Evolutionary conservation across 1,139 yeast genomes (phyloP).

Genomic region (Petasospora fabianii): DNA sequence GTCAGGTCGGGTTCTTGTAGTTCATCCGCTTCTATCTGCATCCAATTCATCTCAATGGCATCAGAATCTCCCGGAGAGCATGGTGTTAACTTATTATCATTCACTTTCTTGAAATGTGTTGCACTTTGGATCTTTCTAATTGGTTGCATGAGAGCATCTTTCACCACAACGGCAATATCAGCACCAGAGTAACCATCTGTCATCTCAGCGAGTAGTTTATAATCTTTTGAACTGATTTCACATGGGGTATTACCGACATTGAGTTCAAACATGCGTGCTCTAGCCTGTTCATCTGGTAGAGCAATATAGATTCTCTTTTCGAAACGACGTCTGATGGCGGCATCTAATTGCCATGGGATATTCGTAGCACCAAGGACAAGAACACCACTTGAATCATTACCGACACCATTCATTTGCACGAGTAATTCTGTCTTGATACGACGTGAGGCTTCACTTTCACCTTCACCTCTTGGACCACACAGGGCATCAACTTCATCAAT

Average conservation of each 20-base stretch:
- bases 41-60: constrained; percentile 91
- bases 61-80: constrained; percentile 94
- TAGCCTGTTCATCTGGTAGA: constrained; percentile 86
- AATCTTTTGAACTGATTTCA: constrained; percentile 68
- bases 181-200: constrained; percentile 98
- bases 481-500: constrained; percentile 98
- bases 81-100: constrained; percentile 61
- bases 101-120: constrained; percentile 76
- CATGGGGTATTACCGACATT: constrained; percentile 92
- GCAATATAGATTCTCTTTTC: constrained; percentile 94
- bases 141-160: constrained; percentile 98
- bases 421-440: constrained; percentile 93
- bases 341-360: constrained; percentile 98
- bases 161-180: constrained; percentile 93
- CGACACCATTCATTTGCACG: constrained; percentile 99
- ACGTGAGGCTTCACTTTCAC: constrained; percentile 94
- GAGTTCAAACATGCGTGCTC: constrained; percentile 90
- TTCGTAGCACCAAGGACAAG: constrained; percentile 96
- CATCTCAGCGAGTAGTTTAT: constrained; percentile 78
- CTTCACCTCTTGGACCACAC: constrained; percentile 98
- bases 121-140: constrained; percentile 94
- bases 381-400: constrained; percentile 90
- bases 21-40: constrained; percentile 85
- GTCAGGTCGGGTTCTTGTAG: constrained; percentile 86
- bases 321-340: constrained; percentile 95